These are phyloP conservation scores for Solidago caesia DNA, from an alignment of 129 eudicot genomes.

Conservation along the genomic window DNA sequence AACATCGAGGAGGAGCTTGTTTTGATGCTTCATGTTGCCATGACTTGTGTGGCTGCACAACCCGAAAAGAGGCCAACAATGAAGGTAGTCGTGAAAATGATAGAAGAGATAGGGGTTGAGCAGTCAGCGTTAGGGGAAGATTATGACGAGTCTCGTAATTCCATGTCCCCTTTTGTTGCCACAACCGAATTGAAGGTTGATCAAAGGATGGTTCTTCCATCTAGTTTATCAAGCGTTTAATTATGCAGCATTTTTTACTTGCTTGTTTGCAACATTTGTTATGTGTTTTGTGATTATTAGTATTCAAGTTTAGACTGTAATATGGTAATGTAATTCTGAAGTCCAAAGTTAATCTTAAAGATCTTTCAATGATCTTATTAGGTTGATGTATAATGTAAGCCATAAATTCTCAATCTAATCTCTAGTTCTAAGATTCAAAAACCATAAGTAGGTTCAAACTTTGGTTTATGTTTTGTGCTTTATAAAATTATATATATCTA, in stretches of 20 bases:
- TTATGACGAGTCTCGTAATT: conserved; percentile 78
- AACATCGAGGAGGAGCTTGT: conserved; percentile 93
- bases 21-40: conserved; percentile 84
- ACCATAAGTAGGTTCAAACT: background rate
- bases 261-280: conserved; percentile 26
- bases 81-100: conserved; percentile 75
- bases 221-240: conserved; percentile 27
- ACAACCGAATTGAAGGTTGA: conserved; percentile 51
- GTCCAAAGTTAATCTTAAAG: conserved; percentile 13
- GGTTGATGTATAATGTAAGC: background rate
- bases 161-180: conserved; percentile 72
- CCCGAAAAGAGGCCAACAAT: conserved; percentile 93
- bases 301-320: conserved; percentile 4
- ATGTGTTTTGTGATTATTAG: conserved; percentile 23
- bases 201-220: conserved; percentile 22
- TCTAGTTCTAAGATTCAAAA: background rate
- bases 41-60: conserved; percentile 75
- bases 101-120: conserved; percentile 95
- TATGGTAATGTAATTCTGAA: conserved; percentile 18
- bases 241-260: conserved; percentile 19
- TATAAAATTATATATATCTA: background rate
- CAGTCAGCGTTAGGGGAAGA: conserved; percentile 92
- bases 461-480: background rate
- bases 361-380: background rate
- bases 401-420: too few relatives aligned